Conservation (phyloP, 2,329 filamentous ascomycete species). For the Aspergillus fructus region DNA sequence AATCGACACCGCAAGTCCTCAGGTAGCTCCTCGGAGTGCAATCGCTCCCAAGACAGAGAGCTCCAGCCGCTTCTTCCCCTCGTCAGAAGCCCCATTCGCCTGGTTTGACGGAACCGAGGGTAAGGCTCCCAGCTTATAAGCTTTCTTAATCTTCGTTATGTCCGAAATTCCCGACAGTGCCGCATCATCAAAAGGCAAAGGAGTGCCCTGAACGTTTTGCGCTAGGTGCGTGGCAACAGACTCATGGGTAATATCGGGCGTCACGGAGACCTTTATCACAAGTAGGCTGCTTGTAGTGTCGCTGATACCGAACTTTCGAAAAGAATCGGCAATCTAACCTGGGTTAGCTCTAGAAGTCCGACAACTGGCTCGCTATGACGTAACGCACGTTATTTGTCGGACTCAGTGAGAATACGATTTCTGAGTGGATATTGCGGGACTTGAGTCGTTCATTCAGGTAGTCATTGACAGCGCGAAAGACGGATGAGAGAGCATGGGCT, state of each 20-base stretch:
- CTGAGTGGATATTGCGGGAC: constrained; percentile 84
- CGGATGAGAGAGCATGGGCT: constrained; percentile 70
- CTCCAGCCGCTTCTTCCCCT: constrained; percentile 52
- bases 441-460: constrained; percentile 62
- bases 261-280: constrained; percentile 72
- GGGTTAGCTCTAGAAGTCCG: constrained; percentile 17
- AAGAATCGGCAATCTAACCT: constrained; percentile 80
- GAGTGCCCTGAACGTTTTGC: constrained; percentile 61
- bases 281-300: constrained; percentile 71
- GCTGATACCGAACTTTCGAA: constrained; percentile 80
- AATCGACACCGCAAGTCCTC: constrained; percentile 13
- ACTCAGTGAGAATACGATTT: constrained; percentile 78
- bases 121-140: constrained; percentile 77
- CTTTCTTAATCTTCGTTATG: constrained; percentile 70
- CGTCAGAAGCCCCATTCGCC: constrained; percentile 22
- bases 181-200: constrained; percentile 61
- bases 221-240: constrained; percentile 61
- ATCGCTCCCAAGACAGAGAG: constrained; percentile 71
- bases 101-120: constrained; percentile 37
- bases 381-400: constrained; percentile 73
- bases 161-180: constrained; percentile 63
- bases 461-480: constrained; percentile 73
- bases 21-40: constrained; percentile 65
- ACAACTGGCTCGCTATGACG: constrained; percentile 7
- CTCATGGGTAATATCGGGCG: constrained; percentile 47